Conservation (phyloP, 1,284 basidiomycete species). For the Takashimella koratensis region DNA sequence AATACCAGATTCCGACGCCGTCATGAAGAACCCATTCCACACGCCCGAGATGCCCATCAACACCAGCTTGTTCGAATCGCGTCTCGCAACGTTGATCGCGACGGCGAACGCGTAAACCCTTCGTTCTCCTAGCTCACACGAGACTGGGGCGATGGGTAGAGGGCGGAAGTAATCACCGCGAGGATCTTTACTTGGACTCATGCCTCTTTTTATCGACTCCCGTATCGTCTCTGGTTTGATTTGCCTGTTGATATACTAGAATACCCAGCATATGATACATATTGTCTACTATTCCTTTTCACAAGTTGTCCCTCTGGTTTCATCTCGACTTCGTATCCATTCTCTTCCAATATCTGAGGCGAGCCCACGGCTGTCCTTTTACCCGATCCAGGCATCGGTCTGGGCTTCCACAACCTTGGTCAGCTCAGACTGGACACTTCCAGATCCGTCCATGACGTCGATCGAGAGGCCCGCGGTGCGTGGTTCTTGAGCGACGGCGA, state of each 20-base stretch:
- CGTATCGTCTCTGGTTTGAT: no score
- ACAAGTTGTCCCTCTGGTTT: no score
- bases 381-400: constrained; percentile 27
- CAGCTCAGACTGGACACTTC: constrained; percentile 57
- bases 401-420: constrained; percentile 60
- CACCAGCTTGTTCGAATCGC: constrained; percentile 78
- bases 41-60: constrained; percentile 98
- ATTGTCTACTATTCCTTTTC: no score
- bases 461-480: constrained; percentile 61
- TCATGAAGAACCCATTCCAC: constrained; percentile 99
- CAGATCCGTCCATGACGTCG: constrained; percentile 61
- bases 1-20: constrained; percentile 63
- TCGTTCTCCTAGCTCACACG: no score
- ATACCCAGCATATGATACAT: constrained; percentile 13
- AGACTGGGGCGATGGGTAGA: no score
- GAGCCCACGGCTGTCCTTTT: neutral
- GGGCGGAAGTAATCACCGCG: no score
- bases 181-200: no score
- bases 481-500: constrained; percentile 56
- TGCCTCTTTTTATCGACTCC: neutral
- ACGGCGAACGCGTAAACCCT: constrained; percentile 21
- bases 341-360: no score
- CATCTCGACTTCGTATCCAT: no score
- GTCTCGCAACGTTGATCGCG: constrained; percentile 48
- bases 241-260: no score